Evolutionary conservation across 2,329 filamentous ascomycete species (phyloP).

Genomic region (Sporothrix globosa): DNA sequence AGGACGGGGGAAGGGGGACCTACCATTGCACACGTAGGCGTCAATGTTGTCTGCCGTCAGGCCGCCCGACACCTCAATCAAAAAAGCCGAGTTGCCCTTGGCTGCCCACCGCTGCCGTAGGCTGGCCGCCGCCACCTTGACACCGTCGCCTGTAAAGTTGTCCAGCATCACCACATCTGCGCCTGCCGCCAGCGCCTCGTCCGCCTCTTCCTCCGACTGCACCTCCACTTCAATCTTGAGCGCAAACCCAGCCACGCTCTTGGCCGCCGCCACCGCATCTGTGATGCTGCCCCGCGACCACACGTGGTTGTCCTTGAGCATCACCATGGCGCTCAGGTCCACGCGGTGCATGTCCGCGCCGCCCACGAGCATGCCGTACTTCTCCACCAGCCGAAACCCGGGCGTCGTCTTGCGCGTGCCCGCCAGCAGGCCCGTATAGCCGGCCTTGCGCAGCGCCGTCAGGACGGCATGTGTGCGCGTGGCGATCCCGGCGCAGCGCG

Average conservation of each 20-base stretch:
- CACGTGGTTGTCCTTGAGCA: constrained; percentile 99
- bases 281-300: constrained; percentile 89
- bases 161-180: constrained; percentile 98
- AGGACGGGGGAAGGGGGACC: constrained; percentile 41
- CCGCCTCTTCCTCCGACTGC: constrained; percentile 81
- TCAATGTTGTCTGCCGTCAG: constrained; percentile 82
- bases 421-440: constrained; percentile 82
- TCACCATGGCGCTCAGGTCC: constrained; percentile 92
- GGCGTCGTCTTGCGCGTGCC: constrained; percentile 97
- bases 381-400: constrained; percentile 92
- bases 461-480: constrained; percentile 65
- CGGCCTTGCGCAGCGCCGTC: constrained; percentile 61
- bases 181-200: constrained; percentile 87
- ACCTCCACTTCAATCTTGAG: constrained; percentile 97
- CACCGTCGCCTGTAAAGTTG: constrained; percentile 82
- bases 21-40: constrained; percentile 74
- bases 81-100: constrained; percentile 61
- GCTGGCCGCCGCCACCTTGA: constrained; percentile 71
- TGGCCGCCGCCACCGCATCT: constrained; percentile 81
- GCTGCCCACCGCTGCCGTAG: constrained; percentile 81
- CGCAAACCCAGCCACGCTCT: constrained; percentile 81
- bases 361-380: constrained; percentile 95
- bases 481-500: constrained; percentile 88
- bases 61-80: constrained; percentile 92
- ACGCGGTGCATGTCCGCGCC: constrained; percentile 90